Evolutionary conservation across 23 red algal genomes (phyloP).

Genomic region (Cyanidium caldarium): DNA sequence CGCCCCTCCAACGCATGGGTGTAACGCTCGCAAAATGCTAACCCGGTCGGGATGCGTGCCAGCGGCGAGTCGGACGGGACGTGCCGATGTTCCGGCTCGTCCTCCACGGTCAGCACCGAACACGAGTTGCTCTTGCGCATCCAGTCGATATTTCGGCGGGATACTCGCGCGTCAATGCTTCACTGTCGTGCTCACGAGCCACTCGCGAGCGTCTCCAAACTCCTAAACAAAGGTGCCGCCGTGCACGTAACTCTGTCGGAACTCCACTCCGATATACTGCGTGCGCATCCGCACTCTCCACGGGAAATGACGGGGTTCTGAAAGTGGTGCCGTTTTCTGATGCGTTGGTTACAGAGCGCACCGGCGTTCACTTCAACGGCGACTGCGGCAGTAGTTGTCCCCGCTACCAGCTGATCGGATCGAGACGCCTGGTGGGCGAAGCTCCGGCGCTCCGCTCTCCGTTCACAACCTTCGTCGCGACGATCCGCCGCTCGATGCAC

Average conservation of each 20-base stretch:
- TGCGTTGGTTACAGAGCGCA: too few species aligned
- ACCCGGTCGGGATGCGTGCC: not conserved
- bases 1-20: not conserved
- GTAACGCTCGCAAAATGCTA: not conserved
- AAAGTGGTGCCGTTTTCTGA: too few species aligned
- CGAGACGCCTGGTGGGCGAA: too few species aligned
- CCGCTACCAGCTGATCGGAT: too few species aligned
- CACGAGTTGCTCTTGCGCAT: not conserved
- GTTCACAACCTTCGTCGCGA: too few species aligned
- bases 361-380: too few species aligned
- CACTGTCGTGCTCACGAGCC: not conserved
- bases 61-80: not conserved
- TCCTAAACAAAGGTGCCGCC: not conserved
- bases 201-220: too few species aligned
- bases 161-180: not conserved
- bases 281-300: not conserved
- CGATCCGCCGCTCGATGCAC: too few species aligned
- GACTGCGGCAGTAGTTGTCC: too few species aligned
- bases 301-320: too few species aligned
- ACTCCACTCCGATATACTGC: not conserved
- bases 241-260: conserved; percentile 3
- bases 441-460: too few species aligned
- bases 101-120: not conserved
- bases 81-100: not conserved
- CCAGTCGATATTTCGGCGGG: not conserved